Base-by-base conservation (phyloP, 2,329 filamentous ascomycete species). In the Aspergillus fijiensis region DNA sequence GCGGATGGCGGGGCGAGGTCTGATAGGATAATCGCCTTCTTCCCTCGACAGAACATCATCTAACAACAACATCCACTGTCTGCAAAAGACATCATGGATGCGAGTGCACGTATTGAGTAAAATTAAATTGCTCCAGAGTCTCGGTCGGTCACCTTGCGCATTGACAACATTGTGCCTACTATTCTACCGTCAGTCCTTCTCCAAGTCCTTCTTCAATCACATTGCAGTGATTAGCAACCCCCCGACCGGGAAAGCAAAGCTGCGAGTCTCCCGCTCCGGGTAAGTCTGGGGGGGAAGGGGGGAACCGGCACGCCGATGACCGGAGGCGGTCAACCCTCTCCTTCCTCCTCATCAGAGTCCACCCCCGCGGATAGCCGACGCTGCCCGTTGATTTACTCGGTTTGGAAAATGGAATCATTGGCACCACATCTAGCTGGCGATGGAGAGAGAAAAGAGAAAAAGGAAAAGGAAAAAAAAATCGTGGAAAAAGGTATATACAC, bases 341-440 rank as follows among this genome's bases (percentile, higher is more conserved):
- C 60, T 60, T 47, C 59, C 27, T 27, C 25, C 45, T 5, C 39
- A 6, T 16, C 35, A 10, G 27, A 29, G 10, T 3, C 9, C 19
- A 16, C 11, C 51, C 19, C 62, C 62, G 62, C n/a, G 42, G 19
- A 45, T 57, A 64, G 39, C 62, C 62, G 62, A 31, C n/a, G 27
- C 27, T 31, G 33, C n/a, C 53, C 53, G 53, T 14, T 49, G n/a
- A 9, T 55, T 3, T 14, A 16, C 52, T 14, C 5, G 31, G 35
- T 49, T 52, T 49, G 27, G 25, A 27, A 35, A 14, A 33, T 21
- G 51, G 5, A 29, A 16, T 35, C 12, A 12, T 35, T 35, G 33
- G 3, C 14, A 49, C 51, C 51, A 58, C 51, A 53, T 48, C 35
- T 11, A 48, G 12, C 33, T 29, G 51, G 27, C 45, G 51, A 12